phyloP scores from a whole-genome alignment of 768 basidiomycete species.

The Lentinula boryana region DNA sequence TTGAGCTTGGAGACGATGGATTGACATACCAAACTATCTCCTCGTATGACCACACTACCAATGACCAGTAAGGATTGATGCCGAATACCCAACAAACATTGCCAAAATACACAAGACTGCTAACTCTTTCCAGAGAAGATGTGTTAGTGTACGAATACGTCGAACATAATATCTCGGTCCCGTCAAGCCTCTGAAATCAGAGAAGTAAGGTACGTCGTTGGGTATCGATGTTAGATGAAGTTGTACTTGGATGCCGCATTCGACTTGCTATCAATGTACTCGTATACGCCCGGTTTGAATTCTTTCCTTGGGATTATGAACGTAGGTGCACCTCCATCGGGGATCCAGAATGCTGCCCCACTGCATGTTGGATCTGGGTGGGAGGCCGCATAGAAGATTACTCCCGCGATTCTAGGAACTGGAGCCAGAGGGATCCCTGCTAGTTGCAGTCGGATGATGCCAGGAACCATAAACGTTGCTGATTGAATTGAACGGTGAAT shows the following conservation, averaged over 20 bases:
- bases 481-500: background rate
- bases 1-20: background rate
- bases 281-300: constrained; percentile 23
- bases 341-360: constrained; percentile 11
- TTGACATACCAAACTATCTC: background rate
- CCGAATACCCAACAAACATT: background rate
- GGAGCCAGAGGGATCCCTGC: constrained; percentile 26
- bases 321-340: constrained; percentile 16
- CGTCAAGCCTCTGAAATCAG: background rate
- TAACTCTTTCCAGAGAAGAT: background rate
- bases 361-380: constrained; percentile 17
- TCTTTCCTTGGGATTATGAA: constrained; percentile 17
- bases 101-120: background rate
- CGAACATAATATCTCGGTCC: background rate
- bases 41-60: background rate
- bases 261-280: constrained; percentile 14
- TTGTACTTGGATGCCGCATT: constrained; percentile 7
- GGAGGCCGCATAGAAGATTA: constrained; percentile 24
- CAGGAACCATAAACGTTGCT: constrained; percentile 21
- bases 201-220: background rate
- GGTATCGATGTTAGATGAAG: background rate
- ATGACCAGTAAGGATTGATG: background rate
- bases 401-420: constrained; percentile 21
- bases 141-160: background rate
- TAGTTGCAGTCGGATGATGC: constrained; percentile 8